Evolutionary conservation across 75 land plant genomes (phyloP).

Genomic region (Adiantum capillusveneris): DNA sequence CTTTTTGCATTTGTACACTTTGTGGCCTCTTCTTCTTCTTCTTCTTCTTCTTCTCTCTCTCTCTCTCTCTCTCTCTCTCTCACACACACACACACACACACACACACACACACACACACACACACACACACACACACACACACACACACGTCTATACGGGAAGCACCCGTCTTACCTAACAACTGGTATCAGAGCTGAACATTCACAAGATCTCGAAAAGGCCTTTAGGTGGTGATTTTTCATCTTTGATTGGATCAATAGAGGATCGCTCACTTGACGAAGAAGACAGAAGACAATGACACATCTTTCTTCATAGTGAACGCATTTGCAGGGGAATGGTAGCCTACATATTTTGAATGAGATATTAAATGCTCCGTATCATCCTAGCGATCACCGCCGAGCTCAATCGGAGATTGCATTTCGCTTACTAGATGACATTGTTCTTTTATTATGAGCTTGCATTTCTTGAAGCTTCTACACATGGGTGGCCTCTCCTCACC

Average conservation of each 20-base stretch:
- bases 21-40: too few relatives aligned
- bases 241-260: neutral
- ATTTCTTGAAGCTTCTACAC: neutral
- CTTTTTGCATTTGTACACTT: neutral
- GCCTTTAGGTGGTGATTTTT: too few relatives aligned
- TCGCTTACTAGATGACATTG: constrained; percentile 60
- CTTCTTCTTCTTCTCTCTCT: too few relatives aligned
- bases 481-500: constrained; percentile 7
- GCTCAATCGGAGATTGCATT: constrained; percentile 85
- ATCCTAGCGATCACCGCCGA: constrained; percentile 56
- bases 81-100: neutral
- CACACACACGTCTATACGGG: neutral
- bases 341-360: constrained; percentile 21
- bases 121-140: neutral
- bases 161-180: too few relatives aligned
- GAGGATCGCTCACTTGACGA: neutral
- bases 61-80: neutral
- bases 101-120: neutral
- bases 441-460: constrained; percentile 48
- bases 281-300: constrained; percentile 14
- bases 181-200: constrained; percentile 25
- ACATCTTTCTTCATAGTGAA: constrained; percentile 20
- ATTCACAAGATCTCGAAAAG: too few relatives aligned
- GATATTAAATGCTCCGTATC: constrained; percentile 30
- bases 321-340: constrained; percentile 19